These are phyloP conservation scores for Hypoxylon rickii DNA, from an alignment of 495 filamentous ascomycete species.

Conservation along the genomic window DNA sequence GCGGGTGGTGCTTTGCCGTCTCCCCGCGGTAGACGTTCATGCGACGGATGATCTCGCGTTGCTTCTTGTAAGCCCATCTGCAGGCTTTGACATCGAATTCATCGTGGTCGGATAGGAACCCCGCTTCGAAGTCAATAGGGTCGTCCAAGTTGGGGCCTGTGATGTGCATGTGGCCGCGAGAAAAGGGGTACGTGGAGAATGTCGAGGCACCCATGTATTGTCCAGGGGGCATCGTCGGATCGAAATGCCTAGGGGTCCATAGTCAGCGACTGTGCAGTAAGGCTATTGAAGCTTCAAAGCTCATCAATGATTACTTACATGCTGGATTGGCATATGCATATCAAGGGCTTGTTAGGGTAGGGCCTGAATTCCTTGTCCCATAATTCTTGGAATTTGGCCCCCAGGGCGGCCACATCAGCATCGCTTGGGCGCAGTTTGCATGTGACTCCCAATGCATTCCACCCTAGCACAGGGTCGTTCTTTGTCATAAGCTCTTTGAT, in stretches of 20 bases:
- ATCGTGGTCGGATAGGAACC: slow-evolving; percentile 48
- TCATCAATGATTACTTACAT: too few relatives aligned
- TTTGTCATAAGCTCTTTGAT: slow-evolving; percentile 18
- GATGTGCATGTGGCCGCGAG: not conserved
- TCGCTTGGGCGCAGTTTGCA: not conserved
- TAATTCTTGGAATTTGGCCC: not conserved
- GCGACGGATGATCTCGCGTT: slow-evolving; percentile 57
- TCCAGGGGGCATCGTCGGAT: not conserved
- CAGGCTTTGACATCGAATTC: slow-evolving; percentile 47
- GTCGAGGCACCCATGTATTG: not conserved
- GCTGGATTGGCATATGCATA: too few relatives aligned
- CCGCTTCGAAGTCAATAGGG: slow-evolving; percentile 42
- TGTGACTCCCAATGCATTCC: slow-evolving; percentile 30
- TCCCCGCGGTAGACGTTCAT: slow-evolving; percentile 39
- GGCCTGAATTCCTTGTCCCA: too few relatives aligned
- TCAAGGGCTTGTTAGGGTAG: too few relatives aligned
- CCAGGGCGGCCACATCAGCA: not conserved
- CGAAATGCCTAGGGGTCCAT: too few relatives aligned
- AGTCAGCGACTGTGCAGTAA: too few relatives aligned
- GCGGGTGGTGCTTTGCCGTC: too few relatives aligned
- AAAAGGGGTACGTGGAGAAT: not conserved
- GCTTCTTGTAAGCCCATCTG: slow-evolving; percentile 57
- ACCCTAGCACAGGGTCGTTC: slow-evolving; percentile 39
- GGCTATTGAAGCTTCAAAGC: too few relatives aligned
- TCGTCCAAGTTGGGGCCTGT: slow-evolving; percentile 40